These are phyloP conservation scores for Chlorencoelia australis DNA, from an alignment of 2,329 filamentous ascomycete genomes.

Conservation along the genomic window DNA sequence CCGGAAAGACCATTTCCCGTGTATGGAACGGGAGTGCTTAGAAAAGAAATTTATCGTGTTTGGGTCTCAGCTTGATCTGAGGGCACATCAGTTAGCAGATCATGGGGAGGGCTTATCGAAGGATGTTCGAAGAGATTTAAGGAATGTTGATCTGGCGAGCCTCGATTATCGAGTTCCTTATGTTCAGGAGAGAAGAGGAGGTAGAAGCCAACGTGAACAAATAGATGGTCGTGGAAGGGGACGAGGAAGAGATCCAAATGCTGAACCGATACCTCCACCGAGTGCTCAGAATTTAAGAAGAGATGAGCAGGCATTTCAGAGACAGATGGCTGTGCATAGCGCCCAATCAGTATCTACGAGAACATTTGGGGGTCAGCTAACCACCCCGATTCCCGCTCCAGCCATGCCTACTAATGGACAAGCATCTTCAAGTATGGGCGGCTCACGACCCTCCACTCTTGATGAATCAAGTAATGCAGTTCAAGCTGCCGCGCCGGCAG, in stretches of 20 bases:
- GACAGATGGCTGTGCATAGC: slow-evolving; percentile 84
- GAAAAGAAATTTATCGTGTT: slow-evolving; percentile 99
- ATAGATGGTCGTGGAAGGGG: slow-evolving; percentile 36
- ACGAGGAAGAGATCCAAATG: slow-evolving; percentile 77
- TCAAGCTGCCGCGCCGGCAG: slow-evolving; percentile 36
- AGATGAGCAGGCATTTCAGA: slow-evolving; percentile 84
- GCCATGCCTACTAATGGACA: slow-evolving; percentile 20
- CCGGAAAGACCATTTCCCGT: slow-evolving; percentile 75
- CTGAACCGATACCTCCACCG: slow-evolving; percentile 65
- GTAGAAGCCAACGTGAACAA: slow-evolving; percentile 34
- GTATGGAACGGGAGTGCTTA: slow-evolving; percentile 73
- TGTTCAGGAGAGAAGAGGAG: slow-evolving; percentile 41
- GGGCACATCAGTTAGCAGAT: slow-evolving; percentile 79
- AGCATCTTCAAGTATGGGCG: slow-evolving; percentile 6
- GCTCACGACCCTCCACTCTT: slow-evolving; percentile 10
- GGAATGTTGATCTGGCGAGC: slow-evolving; percentile 74
- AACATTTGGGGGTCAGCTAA: slow-evolving; percentile 78
- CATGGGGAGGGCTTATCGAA: slow-evolving; percentile 77
- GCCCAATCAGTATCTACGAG: slow-evolving; percentile 70
- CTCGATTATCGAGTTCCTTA: slow-evolving; percentile 76
- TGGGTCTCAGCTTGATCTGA: slow-evolving; percentile 85
- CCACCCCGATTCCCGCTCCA: slow-evolving; percentile 33
- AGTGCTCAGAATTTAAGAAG: slow-evolving; percentile 72
- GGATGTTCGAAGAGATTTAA: slow-evolving; percentile 70
- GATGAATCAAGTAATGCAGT: slow-evolving; percentile 20